Evolutionary conservation across 2,329 filamentous ascomycete genomes (phyloP).

Genomic region (Emergomyces orientalis): DNA sequence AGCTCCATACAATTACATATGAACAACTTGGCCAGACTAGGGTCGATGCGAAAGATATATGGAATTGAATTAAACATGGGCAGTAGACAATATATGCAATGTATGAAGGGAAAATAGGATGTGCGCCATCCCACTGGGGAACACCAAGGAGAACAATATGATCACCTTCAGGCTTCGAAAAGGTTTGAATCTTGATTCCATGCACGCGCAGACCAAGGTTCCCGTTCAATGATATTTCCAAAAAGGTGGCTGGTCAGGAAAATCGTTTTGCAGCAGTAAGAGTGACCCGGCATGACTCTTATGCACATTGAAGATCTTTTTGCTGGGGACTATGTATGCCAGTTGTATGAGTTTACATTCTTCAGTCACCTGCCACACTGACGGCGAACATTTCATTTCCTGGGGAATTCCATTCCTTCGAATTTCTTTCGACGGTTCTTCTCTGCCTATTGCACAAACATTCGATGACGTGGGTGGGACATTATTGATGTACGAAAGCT

Average conservation of each 20-base stretch:
- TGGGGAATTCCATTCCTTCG: not conserved
- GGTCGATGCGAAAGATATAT: not conserved
- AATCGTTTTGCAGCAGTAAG: not conserved
- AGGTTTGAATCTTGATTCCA: not conserved
- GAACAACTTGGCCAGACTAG: not conserved
- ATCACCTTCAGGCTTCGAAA: not conserved
- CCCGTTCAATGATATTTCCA: not conserved
- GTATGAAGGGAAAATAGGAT: not conserved
- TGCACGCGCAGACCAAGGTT: not conserved
- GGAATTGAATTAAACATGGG: not conserved
- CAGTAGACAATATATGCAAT: not conserved
- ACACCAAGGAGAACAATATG: not conserved
- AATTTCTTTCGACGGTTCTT: not conserved
- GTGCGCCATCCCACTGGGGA: not conserved
- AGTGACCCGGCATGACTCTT: not conserved
- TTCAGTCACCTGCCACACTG: slow-evolving; percentile 1
- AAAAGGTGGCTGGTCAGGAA: not conserved
- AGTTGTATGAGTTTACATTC: not conserved
- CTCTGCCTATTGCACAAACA: not conserved
- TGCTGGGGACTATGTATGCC: not conserved
- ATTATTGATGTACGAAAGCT: not conserved
- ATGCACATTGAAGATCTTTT: slow-evolving; percentile 1
- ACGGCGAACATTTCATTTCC: not conserved
- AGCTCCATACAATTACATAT: not conserved
- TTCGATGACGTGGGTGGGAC: not conserved